phyloP scores from a whole-genome alignment of 129 eudicot species.

The Mikania micrantha region DNA sequence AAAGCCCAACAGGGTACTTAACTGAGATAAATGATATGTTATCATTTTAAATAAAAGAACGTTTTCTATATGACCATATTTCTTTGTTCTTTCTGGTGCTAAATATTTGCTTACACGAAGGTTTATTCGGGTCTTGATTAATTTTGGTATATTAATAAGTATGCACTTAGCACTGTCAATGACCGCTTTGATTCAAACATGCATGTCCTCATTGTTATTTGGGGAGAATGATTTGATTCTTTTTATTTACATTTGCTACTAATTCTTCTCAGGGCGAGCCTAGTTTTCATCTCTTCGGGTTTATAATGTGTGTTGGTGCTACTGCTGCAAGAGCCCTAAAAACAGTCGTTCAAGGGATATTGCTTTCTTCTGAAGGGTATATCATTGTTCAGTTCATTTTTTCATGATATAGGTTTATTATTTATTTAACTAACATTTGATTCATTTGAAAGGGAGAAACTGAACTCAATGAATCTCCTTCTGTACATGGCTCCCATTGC shows the following conservation, averaged over 20 bases:
- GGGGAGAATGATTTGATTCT: slow-evolving; percentile 4
- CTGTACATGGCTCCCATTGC: slow-evolving; percentile 99
- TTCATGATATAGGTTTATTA: not conserved
- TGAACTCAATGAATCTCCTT: slow-evolving; percentile 95
- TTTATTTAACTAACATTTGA: slow-evolving; percentile 7
- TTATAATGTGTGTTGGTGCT: slow-evolving; percentile 84
- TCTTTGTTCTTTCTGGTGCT: not conserved
- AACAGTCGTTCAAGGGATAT: slow-evolving; percentile 90
- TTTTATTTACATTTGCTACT: not conserved
- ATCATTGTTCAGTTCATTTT: not conserved
- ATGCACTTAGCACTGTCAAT: not conserved
- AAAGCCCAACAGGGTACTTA: slow-evolving; percentile 1
- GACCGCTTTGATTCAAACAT: not conserved
- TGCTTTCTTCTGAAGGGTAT: slow-evolving; percentile 95
- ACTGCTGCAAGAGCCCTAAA: slow-evolving; percentile 96
- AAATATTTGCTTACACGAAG: not conserved
- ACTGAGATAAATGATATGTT: not conserved
- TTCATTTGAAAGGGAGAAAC: slow-evolving; percentile 51
- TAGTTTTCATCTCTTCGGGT: slow-evolving; percentile 85
- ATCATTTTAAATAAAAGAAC: not conserved
- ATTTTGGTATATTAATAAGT: not conserved
- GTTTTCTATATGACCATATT: not conserved
- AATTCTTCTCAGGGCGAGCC: slow-evolving; percentile 65
- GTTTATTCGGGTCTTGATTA: not conserved
- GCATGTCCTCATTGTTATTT: not conserved